phyloP scores from a whole-genome alignment of 192 early-diverging fungal genomes.

The Coemansia sp. region DNA sequence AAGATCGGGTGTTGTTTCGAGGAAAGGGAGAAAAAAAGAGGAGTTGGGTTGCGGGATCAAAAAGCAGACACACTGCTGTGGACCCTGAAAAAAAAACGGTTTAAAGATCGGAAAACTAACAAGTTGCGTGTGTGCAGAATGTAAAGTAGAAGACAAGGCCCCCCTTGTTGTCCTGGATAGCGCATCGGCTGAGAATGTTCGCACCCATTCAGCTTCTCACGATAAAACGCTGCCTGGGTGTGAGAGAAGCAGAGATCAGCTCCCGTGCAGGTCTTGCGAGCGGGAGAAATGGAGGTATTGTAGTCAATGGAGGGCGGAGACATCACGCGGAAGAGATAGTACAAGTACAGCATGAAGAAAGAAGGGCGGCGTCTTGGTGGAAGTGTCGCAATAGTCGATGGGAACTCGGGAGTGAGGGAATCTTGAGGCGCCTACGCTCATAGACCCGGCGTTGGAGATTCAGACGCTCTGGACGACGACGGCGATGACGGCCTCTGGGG shows the following conservation, averaged over 20 bases:
- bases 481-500: not conserved
- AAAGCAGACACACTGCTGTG: constrained; percentile 1
- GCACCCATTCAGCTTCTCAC: not conserved
- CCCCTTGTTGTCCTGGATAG: not conserved
- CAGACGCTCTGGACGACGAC: not conserved
- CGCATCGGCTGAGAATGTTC: not conserved
- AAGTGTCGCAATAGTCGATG: not conserved
- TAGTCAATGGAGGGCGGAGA: not conserved
- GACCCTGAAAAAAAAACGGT: not conserved
- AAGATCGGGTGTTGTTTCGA: not conserved
- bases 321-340: not conserved
- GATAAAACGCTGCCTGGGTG: not conserved
- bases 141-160: too few relatives aligned
- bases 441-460: not conserved
- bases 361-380: not conserved
- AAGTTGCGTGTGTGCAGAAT: not conserved
- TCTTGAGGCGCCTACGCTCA: not conserved
- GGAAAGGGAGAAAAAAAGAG: not conserved
- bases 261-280: too few relatives aligned
- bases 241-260: not conserved
- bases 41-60: not conserved
- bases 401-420: not conserved
- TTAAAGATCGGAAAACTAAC: not conserved
- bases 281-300: too few relatives aligned
- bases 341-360: not conserved